These are phyloP conservation scores for Solanum megistacrolobum DNA, from an alignment of 257 asterid genomes.

Conservation along the genomic window DNA sequence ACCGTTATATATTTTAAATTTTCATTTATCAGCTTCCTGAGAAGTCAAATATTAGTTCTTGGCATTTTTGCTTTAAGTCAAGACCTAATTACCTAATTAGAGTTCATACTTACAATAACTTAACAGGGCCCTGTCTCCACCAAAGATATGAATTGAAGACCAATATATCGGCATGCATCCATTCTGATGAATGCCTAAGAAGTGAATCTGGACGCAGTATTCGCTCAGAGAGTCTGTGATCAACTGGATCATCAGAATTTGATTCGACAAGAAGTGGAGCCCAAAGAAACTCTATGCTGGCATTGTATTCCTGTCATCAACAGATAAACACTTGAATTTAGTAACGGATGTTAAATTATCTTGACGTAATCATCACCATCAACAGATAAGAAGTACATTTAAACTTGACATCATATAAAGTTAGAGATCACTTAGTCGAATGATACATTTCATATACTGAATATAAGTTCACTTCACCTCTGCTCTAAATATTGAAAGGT, in stretches of 20 bases:
- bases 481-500: slow-evolving; percentile 74
- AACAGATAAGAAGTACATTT: not conserved
- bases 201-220: slow-evolving; percentile 72
- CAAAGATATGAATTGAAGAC: slow-evolving; percentile 81
- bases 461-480: slow-evolving; percentile 35
- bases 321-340: not conserved
- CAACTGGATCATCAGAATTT: slow-evolving; percentile 78
- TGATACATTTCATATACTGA: not conserved
- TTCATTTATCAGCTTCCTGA: not conserved
- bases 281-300: slow-evolving; percentile 87
- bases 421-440: not conserved
- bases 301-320: slow-evolving; percentile 60
- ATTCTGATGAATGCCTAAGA: slow-evolving; percentile 60
- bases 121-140: slow-evolving; percentile 94
- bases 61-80: not conserved
- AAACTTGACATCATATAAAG: not conserved
- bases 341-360: not conserved
- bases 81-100: not conserved
- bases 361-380: not conserved
- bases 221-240: slow-evolving; percentile 70
- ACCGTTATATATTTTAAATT: not conserved
- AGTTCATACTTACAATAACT: slow-evolving; percentile 49
- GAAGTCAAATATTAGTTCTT: not conserved
- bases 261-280: slow-evolving; percentile 95
- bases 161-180: slow-evolving; percentile 88